Conservation (phyloP, 1,284 basidiomycete genomes). For the Rhodotorula sp. region DNA sequence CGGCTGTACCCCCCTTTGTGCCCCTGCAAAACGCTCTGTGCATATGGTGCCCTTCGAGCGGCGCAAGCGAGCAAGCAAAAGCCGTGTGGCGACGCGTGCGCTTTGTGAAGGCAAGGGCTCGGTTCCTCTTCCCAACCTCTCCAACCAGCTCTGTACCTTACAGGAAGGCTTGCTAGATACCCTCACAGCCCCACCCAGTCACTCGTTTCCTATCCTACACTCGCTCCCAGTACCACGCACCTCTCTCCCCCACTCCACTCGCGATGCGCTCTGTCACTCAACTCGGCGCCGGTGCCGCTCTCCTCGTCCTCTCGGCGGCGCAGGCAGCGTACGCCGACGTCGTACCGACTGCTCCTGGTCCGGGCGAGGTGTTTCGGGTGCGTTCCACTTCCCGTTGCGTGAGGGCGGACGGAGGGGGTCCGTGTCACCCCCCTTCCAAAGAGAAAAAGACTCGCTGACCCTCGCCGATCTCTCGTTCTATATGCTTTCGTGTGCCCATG, state of each 20-base stretch:
- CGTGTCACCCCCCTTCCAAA: not conserved
- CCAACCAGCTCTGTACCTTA: too few species aligned
- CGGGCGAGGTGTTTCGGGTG: slow-evolving; percentile 21
- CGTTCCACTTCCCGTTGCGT: not conserved
- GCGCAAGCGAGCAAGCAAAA: too few species aligned
- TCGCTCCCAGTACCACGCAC: not conserved
- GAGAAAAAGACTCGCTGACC: too few species aligned
- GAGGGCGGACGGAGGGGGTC: not conserved
- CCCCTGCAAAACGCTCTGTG: not conserved
- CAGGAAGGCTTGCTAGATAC: too few species aligned
- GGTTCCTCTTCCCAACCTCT: too few species aligned
- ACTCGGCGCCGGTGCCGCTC: slow-evolving; percentile 4
- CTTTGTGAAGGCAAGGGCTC: too few species aligned
- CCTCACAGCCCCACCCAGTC: not conserved
- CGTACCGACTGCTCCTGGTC: slow-evolving; percentile 18
- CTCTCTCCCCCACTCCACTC: not conserved
- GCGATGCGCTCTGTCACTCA: slow-evolving; percentile 3
- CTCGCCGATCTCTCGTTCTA: too few species aligned
- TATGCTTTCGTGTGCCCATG: too few species aligned
- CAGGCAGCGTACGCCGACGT: slow-evolving; percentile 5
- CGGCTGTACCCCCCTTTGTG: not conserved
- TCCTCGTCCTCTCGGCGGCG: slow-evolving; percentile 1
- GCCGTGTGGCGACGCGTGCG: not conserved
- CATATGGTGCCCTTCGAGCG: too few species aligned
- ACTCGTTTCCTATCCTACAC: not conserved